phyloP scores from a whole-genome alignment of 768 basidiomycete genomes.

The Mycena filopes region DNA sequence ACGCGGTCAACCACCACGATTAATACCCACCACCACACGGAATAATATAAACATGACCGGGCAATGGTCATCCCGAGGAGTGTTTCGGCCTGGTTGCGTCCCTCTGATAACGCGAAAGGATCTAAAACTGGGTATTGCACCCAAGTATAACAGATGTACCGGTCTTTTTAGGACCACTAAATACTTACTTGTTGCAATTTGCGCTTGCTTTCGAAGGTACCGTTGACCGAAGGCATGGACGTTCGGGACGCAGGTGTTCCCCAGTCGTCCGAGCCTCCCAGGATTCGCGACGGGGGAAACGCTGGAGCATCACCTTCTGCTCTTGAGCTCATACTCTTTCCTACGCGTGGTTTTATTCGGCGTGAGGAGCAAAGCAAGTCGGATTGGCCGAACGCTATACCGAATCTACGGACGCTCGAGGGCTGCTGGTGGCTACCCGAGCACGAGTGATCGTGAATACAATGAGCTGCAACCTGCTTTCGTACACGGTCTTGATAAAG shows the following conservation, averaged over 20 bases:
- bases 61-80: neutral
- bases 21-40: constrained; percentile 2
- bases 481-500: no score
- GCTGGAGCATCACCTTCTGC: constrained; percentile 1
- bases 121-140: constrained; percentile 9
- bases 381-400: no score
- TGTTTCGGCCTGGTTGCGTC: neutral
- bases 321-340: no score
- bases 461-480: no score
- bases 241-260: neutral
- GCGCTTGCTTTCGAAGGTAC: neutral
- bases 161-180: constrained; percentile 2
- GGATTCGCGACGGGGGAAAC: neutral
- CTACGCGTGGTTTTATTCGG: no score
- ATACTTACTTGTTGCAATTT: neutral
- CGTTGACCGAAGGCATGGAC: neutral
- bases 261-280: constrained; percentile 1
- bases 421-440: no score
- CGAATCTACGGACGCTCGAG: no score
- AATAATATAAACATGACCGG: neutral
- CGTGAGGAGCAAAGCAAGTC: no score
- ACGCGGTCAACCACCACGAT: constrained; percentile 30
- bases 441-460: no score
- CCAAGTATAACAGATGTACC: constrained; percentile 1
- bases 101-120: neutral